Evolutionary conservation across 768 basidiomycete species (phyloP), one percentile per base, ranked within the genome.

Genomic region (Tylopilus subfusipes): DNA sequence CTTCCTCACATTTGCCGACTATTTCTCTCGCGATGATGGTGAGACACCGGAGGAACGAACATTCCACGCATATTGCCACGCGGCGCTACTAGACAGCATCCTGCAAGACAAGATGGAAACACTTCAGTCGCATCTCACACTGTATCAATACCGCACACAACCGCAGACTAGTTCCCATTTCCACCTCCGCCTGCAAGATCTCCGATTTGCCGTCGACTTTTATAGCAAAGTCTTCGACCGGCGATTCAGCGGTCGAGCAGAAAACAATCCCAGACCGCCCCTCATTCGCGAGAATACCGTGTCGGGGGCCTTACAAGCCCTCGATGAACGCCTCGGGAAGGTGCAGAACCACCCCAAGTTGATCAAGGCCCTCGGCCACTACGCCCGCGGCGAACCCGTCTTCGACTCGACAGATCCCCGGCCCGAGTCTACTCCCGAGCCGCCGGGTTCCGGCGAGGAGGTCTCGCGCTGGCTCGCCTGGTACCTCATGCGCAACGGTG

Each of bases 91-190:
- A 40, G 95, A 98, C 67, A 88, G 90, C 71, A 87, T 98, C 47
- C 74, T 93, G n/a, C 85, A 90, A 66, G 94, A 95, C 71, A 97
- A 96, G 66, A 84, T 88, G 13, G 81, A 84, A 54, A 85, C 88
- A 0, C 71, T 95, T 4, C 84, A 87, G 60, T 78, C 86, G 0
- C 88, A 93, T 65, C 73, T 94, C 3, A 82, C 82, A 1, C 66
- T 94, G 27, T 90, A 85, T 64, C 79, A 76, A 46, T 84, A 84
- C 61, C 84, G 89, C 54, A 78, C 72, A 50, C 82, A 85, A 79
- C 72, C 77, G 4, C 80, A 82, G 0, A 61, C 70, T 4, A 81
- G 82, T 7, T 78, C 75, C 10, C 84, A 82, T 65, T 89, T 86
- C 70, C 81, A 84, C 60, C 71, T 91, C 42, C 75, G 82, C 8